Base-by-base conservation (phyloP, 305 asterid genomes). In the Galium porrigens region DNA sequence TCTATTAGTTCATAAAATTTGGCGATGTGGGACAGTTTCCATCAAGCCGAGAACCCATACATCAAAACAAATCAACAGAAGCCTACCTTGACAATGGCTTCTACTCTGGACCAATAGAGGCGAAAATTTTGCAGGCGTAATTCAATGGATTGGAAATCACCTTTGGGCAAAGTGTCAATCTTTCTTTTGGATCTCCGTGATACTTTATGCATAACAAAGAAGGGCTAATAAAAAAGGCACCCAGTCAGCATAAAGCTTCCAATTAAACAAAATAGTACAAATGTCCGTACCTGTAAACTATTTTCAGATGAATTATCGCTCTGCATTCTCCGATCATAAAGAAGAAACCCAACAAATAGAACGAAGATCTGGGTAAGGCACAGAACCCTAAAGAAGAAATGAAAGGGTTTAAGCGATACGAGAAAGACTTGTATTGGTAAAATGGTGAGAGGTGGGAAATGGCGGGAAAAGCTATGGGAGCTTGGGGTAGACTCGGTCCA, bases 201-300 rank as follows among this genome's bases (percentile, higher is more conserved):
- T 17, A 90, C 90, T 70, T 77, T 85, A 75, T 85, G 96, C 58
- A 86, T 94, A 72, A 92, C 75, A 70, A 81, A 92, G 81, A 83
- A 88, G 25, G 98, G 89, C 96, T 92, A 76, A 49, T 5, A 34
- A 58, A n/a, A 15, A 36, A 61, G 14, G 2, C 51, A 68, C 49
- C 29, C 22, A 48, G 15, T 25, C 14, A 62, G 32, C 3, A 11
- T 33, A 41, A 27, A 12, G 22, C 22, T 48, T 9, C 10, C 25
- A 12, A 22, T 7, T 27, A 10, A 30, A 14, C 5, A 30, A 20
- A 11, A n/a, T 14, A 14, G 52, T 48, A 49, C 44, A 11, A 30
- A 30, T 3, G 25, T 8, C 6, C 6, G 15, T 61, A 68, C 72
- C 72, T 68, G 70, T 25, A 70, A 54, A 60, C 74, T 48, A 10